Evolutionary conservation across 2,329 filamentous ascomycete genomes (phyloP).

Genomic region (Fusarium acutatum): DNA sequence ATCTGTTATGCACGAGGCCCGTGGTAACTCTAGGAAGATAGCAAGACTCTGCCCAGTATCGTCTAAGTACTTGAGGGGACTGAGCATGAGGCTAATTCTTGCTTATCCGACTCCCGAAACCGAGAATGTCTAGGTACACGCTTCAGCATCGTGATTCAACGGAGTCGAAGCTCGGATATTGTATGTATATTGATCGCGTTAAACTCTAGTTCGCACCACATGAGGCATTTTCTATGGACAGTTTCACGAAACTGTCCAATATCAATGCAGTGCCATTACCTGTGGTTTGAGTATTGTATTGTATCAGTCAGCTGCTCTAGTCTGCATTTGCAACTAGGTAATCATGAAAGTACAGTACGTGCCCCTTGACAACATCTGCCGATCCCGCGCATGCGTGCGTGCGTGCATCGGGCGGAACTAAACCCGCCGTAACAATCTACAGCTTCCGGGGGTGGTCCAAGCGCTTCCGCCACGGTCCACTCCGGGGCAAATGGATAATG

Average conservation of each 20-base stretch:
- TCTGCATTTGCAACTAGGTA: neutral
- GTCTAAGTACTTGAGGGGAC: neutral
- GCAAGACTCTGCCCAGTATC: neutral
- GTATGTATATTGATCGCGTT: neutral
- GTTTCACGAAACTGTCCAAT: neutral
- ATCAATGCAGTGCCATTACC: neutral
- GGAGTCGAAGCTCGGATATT: neutral
- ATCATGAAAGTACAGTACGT: neutral
- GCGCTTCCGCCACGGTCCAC: conserved; percentile 18
- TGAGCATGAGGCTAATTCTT: neutral
- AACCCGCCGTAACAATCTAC: neutral
- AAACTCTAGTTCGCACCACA: neutral
- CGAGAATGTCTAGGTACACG: neutral
- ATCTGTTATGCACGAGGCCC: conserved; percentile 1
- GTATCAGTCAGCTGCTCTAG: neutral
- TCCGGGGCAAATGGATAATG: neutral
- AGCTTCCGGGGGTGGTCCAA: conserved; percentile 21
- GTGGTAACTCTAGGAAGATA: neutral
- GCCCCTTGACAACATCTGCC: neutral
- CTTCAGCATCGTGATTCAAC: neutral
- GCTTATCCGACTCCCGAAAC: neutral
- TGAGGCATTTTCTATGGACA: neutral
- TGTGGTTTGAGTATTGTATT: neutral
- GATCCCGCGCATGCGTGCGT: neutral
- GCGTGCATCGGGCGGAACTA: conserved; percentile 5